These are phyloP conservation scores for Penicillium sp. DNA, from an alignment of 2,329 filamentous ascomycete species.

Conservation along the genomic window DNA sequence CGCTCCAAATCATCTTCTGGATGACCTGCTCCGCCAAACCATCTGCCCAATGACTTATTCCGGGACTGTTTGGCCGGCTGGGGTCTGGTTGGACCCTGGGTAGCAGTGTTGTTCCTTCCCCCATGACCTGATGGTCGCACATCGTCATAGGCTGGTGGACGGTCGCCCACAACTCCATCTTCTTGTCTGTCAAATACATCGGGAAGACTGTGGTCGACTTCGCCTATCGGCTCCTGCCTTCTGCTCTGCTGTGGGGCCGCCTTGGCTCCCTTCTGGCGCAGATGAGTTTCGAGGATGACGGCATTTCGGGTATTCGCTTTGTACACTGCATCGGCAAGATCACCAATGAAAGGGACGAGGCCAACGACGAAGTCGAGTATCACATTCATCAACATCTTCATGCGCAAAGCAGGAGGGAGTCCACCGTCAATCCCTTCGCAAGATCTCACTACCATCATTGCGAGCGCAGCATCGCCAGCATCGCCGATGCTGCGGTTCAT, in stretches of 20 bases:
- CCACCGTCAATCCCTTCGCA: constrained; percentile 75
- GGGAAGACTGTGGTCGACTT: constrained; percentile 38
- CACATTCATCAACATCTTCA: constrained; percentile 80
- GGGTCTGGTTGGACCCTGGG: constrained; percentile 18
- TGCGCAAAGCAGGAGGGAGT: constrained; percentile 56
- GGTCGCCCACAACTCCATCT: constrained; percentile 25
- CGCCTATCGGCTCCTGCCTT: constrained; percentile 20
- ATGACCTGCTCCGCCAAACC: constrained; percentile 31
- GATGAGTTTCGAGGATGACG: constrained; percentile 44
- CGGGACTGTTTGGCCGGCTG: constrained; percentile 25
- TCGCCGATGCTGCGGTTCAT: constrained; percentile 65
- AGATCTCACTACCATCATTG: constrained; percentile 69
- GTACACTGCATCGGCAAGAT: constrained; percentile 48
- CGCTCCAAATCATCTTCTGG: constrained; percentile 30
- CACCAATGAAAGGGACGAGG: constrained; percentile 52
- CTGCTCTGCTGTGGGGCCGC: constrained; percentile 26
- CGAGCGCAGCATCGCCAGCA: constrained; percentile 68
- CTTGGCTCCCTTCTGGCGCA: constrained; percentile 42
- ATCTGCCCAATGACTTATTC: constrained; percentile 25
- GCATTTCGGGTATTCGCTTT: constrained; percentile 51
- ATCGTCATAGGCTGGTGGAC: constrained; percentile 23
- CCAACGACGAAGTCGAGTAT: constrained; percentile 50
- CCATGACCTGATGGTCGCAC: constrained; percentile 14
- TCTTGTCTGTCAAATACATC: constrained; percentile 41
- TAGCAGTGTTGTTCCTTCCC: constrained; percentile 7